Percentiles rank a stretch among this genome's conserved stretches.
phyloP scores from a whole-genome alignment of 1,139 yeast species.

The Magnusiomyces suaveolens region DNA sequence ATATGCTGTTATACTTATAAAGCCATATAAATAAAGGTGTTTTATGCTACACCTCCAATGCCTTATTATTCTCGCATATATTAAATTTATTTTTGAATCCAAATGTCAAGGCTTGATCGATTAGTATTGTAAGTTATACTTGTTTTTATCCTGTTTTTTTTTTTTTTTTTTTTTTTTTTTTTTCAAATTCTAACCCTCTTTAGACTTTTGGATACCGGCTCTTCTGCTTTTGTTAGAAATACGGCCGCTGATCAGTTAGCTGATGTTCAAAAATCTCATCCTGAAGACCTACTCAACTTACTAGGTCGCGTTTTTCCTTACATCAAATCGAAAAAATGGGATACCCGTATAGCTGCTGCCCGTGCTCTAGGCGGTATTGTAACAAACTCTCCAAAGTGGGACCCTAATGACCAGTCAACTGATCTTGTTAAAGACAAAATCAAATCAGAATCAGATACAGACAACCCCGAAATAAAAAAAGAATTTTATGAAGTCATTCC shows the following conservation, averaged over 20 bases:
- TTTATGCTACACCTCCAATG: neutral
- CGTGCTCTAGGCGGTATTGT: constrained; percentile 92
- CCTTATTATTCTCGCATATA: neutral
- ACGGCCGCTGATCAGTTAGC: constrained; percentile 97
- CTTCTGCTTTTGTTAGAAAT: constrained; percentile 85
- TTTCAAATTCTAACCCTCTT: too few species aligned
- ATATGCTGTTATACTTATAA: too few species aligned
- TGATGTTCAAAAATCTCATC: constrained; percentile 87
- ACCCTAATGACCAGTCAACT: constrained; percentile 46
- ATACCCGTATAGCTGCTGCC: constrained; percentile 90
- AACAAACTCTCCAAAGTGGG: constrained; percentile 70
- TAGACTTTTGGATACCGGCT: constrained; percentile 75
- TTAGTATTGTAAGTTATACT: constrained; percentile 31
- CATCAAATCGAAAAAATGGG: constrained; percentile 80
- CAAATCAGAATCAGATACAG: constrained; percentile 6
- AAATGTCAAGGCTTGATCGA: constrained; percentile 30
- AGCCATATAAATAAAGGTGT: neutral
- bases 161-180: too few species aligned
- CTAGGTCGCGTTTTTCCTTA: constrained; percentile 88
- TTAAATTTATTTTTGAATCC: neutral
- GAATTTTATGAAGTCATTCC: constrained; percentile 7
- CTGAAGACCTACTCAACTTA: constrained; percentile 78
- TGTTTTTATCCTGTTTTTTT: constrained; percentile 1
- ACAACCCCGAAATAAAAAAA: constrained; percentile 6
- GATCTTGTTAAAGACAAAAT: constrained; percentile 16